These are phyloP conservation scores for Pueraria montana DNA, from an alignment of 306 rosid species.

Conservation along the genomic window DNA sequence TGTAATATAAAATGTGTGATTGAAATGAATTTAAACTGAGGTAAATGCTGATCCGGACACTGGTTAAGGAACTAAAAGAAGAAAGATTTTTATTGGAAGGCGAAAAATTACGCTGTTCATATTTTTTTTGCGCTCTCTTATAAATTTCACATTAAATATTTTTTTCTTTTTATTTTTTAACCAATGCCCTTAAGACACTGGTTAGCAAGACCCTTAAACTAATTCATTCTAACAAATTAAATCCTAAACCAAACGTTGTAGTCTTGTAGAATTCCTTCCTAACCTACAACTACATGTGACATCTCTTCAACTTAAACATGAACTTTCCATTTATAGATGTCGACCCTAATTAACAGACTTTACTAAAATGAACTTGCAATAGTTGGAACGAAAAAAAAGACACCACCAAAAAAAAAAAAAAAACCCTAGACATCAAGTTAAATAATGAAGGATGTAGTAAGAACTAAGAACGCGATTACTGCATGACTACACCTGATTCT, in stretches of 20 bases:
- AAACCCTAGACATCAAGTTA: not conserved
- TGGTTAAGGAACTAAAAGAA: no score
- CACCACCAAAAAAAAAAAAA: not conserved
- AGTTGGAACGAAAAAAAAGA: not conserved
- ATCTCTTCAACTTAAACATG: not conserved
- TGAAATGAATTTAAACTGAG: not conserved
- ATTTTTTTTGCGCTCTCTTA: no score
- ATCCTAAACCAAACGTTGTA: not conserved
- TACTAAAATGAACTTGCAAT: not conserved
- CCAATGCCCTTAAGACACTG: no score
- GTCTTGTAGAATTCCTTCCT: no score
- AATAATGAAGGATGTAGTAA: not conserved
- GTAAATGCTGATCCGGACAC: no score
- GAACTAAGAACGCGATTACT: not conserved
- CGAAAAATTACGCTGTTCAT: no score
- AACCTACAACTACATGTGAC: constrained; percentile 12
- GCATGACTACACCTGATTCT: not conserved
- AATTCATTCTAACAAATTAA: not conserved
- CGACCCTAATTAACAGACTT: not conserved
- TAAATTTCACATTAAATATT: no score
- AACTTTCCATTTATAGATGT: constrained; percentile 10
- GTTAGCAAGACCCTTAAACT: no score
- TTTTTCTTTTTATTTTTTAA: no score
- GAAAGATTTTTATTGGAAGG: no score
- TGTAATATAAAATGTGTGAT: not conserved